Evolutionary conservation across 129 eudicot genomes (phyloP), one percentile per base, ranked within the genome.

Genomic region (Kitagawia praeruptora): DNA sequence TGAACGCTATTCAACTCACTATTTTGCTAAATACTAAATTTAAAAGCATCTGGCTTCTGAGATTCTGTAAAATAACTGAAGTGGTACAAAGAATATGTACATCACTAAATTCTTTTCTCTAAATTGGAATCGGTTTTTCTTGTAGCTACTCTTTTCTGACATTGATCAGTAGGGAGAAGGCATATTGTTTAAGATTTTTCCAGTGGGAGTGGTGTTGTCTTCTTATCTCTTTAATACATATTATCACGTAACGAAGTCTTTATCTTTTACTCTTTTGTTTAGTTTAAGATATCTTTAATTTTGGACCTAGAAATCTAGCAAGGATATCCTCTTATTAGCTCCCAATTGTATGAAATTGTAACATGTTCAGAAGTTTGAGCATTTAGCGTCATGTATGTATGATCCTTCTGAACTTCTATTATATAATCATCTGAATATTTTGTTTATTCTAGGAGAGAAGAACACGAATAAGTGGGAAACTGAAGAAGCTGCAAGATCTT

Each of bases 401-500:
- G 46, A 51, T 73, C 45, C 45, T 25, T 74, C 31, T 21, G 10
- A 74, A 56, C 40, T 34, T 34, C 23, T 67, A 21, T 39, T 67
- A 67, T 67, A 66, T 13, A 67, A 16, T 39, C 2, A 39, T 28
- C 19, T 28, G 45, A 16, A 23, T 4, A 15, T 15, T 71, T 77
- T 19, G 71, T 18, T 74, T 73, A 31, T 78, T 61, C 3, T 61
- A 94, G 98, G 98, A 94, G 75, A 86, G 98, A 78, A 88, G 98
- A 87, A 94, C 97, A 8, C 87, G 98, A 86, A 94, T 94, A 64
- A 94, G 97, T 80, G 97, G 96, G 75, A 94, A 89, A 80, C 72
- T 94, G 81, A 94, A 89, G 84, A 93, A 93, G 87, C 83, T 93
- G 75, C 98, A 91, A 84, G 98, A 93, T 81, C 96, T 91, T 84